Percentiles rank a stretch among this genome's conserved stretches.
Conservation (phyloP, 1,284 basidiomycete species). For the Vanrija humicola region DNA sequence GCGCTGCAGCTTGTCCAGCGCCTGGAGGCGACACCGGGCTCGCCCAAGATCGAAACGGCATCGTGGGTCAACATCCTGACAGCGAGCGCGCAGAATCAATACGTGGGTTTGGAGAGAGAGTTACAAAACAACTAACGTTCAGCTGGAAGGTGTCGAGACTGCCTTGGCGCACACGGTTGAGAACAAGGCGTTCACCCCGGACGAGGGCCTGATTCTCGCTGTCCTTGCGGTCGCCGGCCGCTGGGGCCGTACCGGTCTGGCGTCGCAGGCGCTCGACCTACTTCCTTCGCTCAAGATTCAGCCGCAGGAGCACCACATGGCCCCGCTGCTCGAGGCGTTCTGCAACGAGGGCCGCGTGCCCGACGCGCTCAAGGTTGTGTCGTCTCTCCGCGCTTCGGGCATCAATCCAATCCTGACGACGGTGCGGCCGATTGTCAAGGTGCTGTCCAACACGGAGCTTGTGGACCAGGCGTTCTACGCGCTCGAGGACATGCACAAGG, state of each 20-base stretch:
- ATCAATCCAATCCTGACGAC: slow-evolving; percentile 31
- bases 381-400: slow-evolving; percentile 30
- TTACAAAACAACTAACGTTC: slow-evolving; percentile 6
- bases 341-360: slow-evolving; percentile 39
- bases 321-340: slow-evolving; percentile 45
- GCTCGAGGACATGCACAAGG: slow-evolving; percentile 60
- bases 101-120: slow-evolving; percentile 24
- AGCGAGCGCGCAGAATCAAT: slow-evolving; percentile 33
- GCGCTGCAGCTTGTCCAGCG: slow-evolving; percentile 31
- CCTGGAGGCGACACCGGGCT: slow-evolving; percentile 13
- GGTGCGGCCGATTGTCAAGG: slow-evolving; percentile 52
- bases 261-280: slow-evolving; percentile 59
- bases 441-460: slow-evolving; percentile 55
- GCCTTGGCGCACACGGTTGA: slow-evolving; percentile 63
- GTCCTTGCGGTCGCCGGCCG: slow-evolving; percentile 70
- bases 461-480: slow-evolving; percentile 65
- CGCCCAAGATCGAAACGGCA: slow-evolving; percentile 8
- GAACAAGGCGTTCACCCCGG: slow-evolving; percentile 57
- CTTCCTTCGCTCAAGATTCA: slow-evolving; percentile 55
- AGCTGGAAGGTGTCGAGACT: slow-evolving; percentile 63
- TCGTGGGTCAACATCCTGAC: slow-evolving; percentile 37
- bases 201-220: slow-evolving; percentile 67
- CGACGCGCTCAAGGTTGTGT: slow-evolving; percentile 38
- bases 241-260: slow-evolving; percentile 63
- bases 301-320: slow-evolving; percentile 56